Evolutionary conservation across 2,329 filamentous ascomycete species (phyloP).

Genomic region (Aaosphaeria pasadenensis): DNA sequence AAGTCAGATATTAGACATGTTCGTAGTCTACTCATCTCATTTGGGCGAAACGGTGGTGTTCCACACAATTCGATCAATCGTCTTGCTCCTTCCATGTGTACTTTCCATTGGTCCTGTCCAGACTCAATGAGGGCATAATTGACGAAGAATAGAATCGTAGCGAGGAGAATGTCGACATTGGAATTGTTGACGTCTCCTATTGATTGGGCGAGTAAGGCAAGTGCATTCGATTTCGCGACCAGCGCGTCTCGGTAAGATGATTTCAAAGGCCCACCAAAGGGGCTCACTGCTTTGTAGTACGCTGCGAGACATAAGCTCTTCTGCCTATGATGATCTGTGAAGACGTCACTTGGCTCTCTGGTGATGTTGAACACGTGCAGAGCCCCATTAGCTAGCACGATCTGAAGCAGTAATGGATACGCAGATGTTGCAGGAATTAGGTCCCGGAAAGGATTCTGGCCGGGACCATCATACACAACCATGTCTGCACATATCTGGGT

Average conservation of each 20-base stretch:
- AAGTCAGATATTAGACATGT: conserved; percentile 34
- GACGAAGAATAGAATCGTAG: conserved; percentile 48
- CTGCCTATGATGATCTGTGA: conserved; percentile 29
- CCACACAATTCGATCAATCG: conserved; percentile 43
- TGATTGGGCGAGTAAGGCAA: conserved; percentile 40
- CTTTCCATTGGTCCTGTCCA: conserved; percentile 50
- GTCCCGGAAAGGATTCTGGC: conserved; percentile 49
- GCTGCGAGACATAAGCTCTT: conserved; percentile 27
- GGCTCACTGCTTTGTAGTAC: conserved; percentile 35
- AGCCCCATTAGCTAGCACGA: conserved; percentile 49
- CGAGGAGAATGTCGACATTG: conserved; percentile 43
- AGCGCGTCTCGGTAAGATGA: conserved; percentile 37
- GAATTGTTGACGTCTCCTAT: conserved; percentile 23
- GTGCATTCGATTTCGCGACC: conserved; percentile 48
- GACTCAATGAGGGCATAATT: conserved; percentile 52
- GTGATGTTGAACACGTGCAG: conserved; percentile 44
- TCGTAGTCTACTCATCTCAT: conserved; percentile 30
- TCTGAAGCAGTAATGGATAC: conserved; percentile 45
- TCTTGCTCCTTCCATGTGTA: conserved; percentile 51
- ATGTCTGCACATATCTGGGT: conserved; percentile 55
- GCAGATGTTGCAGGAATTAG: conserved; percentile 45
- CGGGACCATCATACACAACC: conserved; percentile 45
- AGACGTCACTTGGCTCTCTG: conserved; percentile 30
- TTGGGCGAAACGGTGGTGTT: conserved; percentile 21
- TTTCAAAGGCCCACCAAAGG: conserved; percentile 34